phyloP scores from a whole-genome alignment of 495 filamentous ascomycete genomes.

The Amorphotheca resinae region DNA sequence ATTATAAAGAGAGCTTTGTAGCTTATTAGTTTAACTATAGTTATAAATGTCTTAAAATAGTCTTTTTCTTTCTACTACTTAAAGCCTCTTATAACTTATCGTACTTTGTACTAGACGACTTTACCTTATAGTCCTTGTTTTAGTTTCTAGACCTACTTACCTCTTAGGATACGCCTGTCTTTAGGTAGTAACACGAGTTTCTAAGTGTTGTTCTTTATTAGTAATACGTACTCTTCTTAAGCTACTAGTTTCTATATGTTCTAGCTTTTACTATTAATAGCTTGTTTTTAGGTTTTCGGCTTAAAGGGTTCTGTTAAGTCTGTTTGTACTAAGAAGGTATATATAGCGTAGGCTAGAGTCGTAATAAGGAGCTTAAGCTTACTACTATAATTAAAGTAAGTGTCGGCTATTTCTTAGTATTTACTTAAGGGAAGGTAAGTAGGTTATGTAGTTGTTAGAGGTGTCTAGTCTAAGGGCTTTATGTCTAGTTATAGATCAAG shows the following conservation, averaged over 20 bases:
- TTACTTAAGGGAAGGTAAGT: neutral
- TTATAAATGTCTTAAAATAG: constrained; percentile 27
- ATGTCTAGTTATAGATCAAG: neutral
- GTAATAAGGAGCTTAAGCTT: neutral
- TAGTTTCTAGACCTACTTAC: neutral
- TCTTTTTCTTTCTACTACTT: neutral
- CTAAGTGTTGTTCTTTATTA: constrained; percentile 1
- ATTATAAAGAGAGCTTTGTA: constrained; percentile 25
- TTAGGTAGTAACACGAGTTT: constrained; percentile 1
- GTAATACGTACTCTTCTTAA: neutral
- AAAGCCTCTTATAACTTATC: neutral
- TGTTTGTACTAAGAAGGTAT: neutral
- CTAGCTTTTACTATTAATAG: neutral
- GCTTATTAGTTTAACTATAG: constrained; percentile 28
- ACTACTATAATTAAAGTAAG: neutral
- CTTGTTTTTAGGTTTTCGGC: neutral
- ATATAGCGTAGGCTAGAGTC: neutral
- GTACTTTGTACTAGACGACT: neutral
- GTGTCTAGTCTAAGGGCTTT: neutral
- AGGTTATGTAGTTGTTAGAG: neutral
- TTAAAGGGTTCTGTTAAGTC: neutral
- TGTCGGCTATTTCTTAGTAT: neutral
- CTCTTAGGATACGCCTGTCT: constrained; percentile 22
- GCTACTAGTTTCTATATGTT: neutral
- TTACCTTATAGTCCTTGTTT: neutral